phyloP scores from a whole-genome alignment of 345 rosid species.

The Pistacia atlantica region DNA sequence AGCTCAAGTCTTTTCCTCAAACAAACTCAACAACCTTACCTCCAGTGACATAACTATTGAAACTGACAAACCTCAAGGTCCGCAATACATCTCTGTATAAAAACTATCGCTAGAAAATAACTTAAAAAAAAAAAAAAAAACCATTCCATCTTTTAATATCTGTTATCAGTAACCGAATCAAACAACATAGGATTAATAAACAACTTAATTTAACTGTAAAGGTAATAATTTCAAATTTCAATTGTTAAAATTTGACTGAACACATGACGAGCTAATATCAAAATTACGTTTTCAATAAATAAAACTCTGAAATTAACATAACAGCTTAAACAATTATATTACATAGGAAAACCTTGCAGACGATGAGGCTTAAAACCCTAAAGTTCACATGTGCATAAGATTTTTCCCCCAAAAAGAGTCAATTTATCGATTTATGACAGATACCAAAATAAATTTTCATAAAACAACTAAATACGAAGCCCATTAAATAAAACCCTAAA shows the following conservation, averaged over 20 bases:
- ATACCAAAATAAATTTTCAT: not conserved
- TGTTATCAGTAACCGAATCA: not conserved
- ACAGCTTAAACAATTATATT: constrained; percentile 1
- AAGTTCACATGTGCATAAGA: constrained; percentile 15
- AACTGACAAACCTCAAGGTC: not conserved
- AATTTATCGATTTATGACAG: not conserved
- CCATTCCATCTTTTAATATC: not conserved
- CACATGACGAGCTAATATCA: not conserved
- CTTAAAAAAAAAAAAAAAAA: not conserved
- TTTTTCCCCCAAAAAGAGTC: not conserved
- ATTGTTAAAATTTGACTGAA: not conserved
- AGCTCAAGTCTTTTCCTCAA: constrained; percentile 15
- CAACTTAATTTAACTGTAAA: not conserved
- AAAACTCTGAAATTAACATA: not conserved
- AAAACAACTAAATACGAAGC: not conserved
- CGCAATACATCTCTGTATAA: constrained; percentile 3
- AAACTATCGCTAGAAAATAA: not conserved
- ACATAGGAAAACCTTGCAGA: not conserved
- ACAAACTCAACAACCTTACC: constrained; percentile 22
- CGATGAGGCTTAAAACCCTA: constrained; percentile 9
- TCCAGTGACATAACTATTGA: constrained; percentile 5
- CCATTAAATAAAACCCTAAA: constrained; percentile 16
- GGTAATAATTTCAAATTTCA: not conserved
- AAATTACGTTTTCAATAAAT: not conserved
- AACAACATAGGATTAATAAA: not conserved